Base-by-base conservation (phyloP, 805 yeast species). In the Lachancea cidri region DNA sequence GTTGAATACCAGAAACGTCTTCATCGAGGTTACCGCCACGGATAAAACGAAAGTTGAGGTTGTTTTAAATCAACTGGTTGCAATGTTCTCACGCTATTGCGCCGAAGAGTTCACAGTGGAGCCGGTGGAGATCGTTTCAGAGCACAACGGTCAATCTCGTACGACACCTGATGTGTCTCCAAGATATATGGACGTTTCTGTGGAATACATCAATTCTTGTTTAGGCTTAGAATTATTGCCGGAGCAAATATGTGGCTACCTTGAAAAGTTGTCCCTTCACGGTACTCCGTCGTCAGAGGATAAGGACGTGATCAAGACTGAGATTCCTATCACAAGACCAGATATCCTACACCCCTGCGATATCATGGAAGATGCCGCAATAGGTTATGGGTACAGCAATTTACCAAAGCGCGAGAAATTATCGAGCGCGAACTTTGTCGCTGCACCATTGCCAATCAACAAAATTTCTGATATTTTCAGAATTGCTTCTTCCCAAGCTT, bases 351-450 rank as follows among this genome's bases (percentile, higher is more conserved):
- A 93, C 66, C 95, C 87, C 63, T 91, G 98, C 74, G 99, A 93
- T 67, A 82, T 93, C 52, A 86, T 93, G 95, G 99, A 93, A 67
- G 99, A 93, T 65, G 96, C 91, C 36, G 98, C 96, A 36, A 83
- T 93, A 59, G 94, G 87, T 22, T 93, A 87, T 61, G 99, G 98
- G 43, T 93, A 83, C 73, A 84, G 89, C 68, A 87, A 86, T 62
- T 74, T 93, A 58, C 76, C 75, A 48, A 86, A 82, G 67, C 80
- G 93, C 38, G 76, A 76, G 50, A 86, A 93, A 58, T 76, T 87
- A 50, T 74, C 86, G 24, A 81, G 81, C 43, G 77, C 95, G 7
- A 78, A 83, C 49, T 72, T 77, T 41, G 82, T 86, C 47, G 96
- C 95, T 17, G 74, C 83, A 41, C 88, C 98, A 33, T 76, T 91